These are phyloP conservation scores for Plasmodium falciparum DNA, from an alignment of 169 alveolate genomes.

Conservation along the genomic window DNA sequence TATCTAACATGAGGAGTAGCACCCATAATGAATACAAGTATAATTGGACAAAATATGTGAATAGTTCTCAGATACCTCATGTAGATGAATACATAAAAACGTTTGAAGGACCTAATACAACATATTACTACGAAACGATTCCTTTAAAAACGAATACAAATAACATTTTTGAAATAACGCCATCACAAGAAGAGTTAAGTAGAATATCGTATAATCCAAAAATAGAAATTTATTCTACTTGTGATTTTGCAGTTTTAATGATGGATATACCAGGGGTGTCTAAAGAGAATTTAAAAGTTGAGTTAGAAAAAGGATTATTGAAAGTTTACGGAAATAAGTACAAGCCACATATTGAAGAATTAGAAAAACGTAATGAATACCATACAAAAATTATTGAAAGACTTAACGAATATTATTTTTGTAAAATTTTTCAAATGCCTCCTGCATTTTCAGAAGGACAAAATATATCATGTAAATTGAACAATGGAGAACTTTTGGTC, in stretches of 20 bases:
- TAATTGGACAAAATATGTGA: constrained; percentile 24
- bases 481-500: constrained; percentile 57
- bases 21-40: constrained; percentile 70
- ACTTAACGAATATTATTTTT: constrained; percentile 52
- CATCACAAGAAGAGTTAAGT: constrained; percentile 59
- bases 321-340: constrained; percentile 59
- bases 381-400: constrained; percentile 75
- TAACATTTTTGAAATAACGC: constrained; percentile 66
- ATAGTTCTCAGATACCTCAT: constrained; percentile 16
- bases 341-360: constrained; percentile 58
- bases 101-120: constrained; percentile 16
- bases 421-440: constrained; percentile 73
- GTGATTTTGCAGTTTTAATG: constrained; percentile 57
- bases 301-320: constrained; percentile 65
- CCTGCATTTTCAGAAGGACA: constrained; percentile 72
- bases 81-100: constrained; percentile 48
- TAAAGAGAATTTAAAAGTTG: constrained; percentile 65
- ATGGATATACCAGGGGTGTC: constrained; percentile 66
- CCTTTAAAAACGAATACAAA: constrained; percentile 65
- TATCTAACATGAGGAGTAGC: constrained; percentile 18
- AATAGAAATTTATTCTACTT: constrained; percentile 68
- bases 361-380: constrained; percentile 49
- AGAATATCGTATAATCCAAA: constrained; percentile 66
- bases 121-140: constrained; percentile 43
- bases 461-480: constrained; percentile 57